Conservation (phyloP, 345 rosid genomes). For the Clausena lansium region DNA sequence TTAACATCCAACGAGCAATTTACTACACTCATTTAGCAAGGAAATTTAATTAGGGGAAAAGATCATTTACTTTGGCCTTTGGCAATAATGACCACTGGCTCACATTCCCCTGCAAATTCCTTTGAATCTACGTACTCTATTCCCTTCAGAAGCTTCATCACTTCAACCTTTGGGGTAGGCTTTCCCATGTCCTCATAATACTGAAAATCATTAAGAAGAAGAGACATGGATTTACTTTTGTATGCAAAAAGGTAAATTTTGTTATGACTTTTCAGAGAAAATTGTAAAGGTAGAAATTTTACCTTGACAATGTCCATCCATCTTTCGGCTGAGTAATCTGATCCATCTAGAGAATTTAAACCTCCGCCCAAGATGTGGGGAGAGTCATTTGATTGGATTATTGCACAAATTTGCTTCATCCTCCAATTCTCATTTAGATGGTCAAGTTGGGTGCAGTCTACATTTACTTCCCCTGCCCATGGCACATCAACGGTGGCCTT, state of each 20-base stretch:
- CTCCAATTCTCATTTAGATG: conserved; percentile 94
- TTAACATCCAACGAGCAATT: background rate
- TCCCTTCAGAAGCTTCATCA: conserved; percentile 57
- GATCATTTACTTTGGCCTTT: conserved; percentile 77
- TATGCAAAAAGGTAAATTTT: background rate
- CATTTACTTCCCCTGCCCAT: conserved; percentile 80
- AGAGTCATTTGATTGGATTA: conserved; percentile 53
- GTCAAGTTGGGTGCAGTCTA: conserved; percentile 88
- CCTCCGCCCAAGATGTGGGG: conserved; percentile 83
- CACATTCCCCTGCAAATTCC: conserved; percentile 82
- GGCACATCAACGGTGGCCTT: conserved; percentile 82
- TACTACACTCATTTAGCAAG: background rate
- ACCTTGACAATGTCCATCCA: conserved; percentile 90
- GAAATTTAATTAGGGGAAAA: background rate
- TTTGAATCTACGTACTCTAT: conserved; percentile 71
- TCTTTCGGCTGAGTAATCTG: conserved; percentile 80
- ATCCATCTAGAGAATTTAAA: conserved; percentile 64
- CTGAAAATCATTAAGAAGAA: conserved; percentile 30
- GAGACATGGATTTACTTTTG: background rate
- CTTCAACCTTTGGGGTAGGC: conserved; percentile 79
- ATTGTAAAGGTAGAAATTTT: background rate
- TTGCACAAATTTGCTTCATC: conserved; percentile 79
- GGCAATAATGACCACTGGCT: conserved; percentile 89
- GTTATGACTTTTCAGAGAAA: background rate
- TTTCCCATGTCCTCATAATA: conserved; percentile 85